phyloP scores from a whole-genome alignment of 169 alveolate species.

The Plasmodium chabaudi region DNA sequence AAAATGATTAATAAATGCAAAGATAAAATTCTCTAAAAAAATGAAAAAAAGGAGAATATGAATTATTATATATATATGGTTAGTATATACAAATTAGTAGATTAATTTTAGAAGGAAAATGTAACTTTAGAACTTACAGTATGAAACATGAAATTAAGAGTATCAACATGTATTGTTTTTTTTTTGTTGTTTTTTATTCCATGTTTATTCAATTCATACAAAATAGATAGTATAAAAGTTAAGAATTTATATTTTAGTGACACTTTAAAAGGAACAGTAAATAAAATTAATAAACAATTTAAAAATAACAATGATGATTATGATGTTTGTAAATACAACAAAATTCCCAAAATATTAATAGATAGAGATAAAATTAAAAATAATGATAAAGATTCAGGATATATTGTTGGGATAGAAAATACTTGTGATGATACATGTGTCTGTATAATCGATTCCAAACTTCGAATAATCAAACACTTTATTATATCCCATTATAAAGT shows the following conservation, averaged over 20 bases:
- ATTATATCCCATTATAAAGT: conserved; percentile 63
- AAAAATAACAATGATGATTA: conserved; percentile 20
- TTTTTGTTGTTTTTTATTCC: conserved; percentile 9
- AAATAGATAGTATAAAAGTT: conserved; percentile 47
- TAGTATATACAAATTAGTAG: background rate
- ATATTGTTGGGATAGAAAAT: conserved; percentile 73
- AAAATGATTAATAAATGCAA: no score
- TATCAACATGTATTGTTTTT: conserved; percentile 8
- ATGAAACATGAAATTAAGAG: conserved; percentile 52
- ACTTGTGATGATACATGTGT: conserved; percentile 75
- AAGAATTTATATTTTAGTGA: conserved; percentile 45
- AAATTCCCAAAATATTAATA: conserved; percentile 45
- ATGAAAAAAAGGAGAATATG: background rate
- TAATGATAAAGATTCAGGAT: conserved; percentile 10
- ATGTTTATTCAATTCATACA: conserved; percentile 22
- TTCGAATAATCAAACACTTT: conserved; percentile 52
- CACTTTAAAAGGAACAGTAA: conserved; percentile 39
- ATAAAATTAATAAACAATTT: conserved; percentile 36
- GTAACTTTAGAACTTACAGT: conserved; percentile 12
- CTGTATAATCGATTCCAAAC: conserved; percentile 47
- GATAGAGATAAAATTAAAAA: conserved; percentile 42
- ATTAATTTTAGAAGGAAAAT: background rate
- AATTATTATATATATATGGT: background rate
- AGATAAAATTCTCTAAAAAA: background rate
- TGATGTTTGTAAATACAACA: conserved; percentile 51